These are phyloP conservation scores for Neurospora sublineolata DNA, from an alignment of 495 filamentous ascomycete species.

Conservation along the genomic window DNA sequence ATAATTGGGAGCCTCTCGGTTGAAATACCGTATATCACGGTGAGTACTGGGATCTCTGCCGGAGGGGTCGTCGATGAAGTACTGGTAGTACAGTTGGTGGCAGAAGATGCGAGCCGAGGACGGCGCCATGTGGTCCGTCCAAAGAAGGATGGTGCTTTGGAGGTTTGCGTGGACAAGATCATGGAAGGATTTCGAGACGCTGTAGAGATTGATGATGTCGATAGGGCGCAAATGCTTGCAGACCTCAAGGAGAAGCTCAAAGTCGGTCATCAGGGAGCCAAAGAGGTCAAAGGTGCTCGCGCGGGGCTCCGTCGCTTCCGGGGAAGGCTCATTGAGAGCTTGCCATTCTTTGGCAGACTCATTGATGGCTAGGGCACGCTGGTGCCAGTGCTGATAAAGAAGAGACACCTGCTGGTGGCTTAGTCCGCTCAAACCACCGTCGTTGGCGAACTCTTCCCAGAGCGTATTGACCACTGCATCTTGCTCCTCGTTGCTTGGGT, in stretches of 20 bases:
- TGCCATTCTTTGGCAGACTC: constrained; percentile 2
- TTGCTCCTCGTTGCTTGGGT: background rate
- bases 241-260: constrained; percentile 40
- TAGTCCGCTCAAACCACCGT: background rate
- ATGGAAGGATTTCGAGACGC: constrained; percentile 47
- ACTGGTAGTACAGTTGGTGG: constrained; percentile 34
- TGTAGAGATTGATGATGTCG: constrained; percentile 45
- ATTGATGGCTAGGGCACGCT: background rate
- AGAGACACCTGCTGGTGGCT: background rate
- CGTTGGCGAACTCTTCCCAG: background rate
- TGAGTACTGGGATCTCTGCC: constrained; percentile 13
- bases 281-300: constrained; percentile 37
- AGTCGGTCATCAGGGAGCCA: constrained; percentile 30
- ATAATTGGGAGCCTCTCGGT: background rate
- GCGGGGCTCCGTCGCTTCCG: background rate
- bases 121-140: constrained; percentile 25
- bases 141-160: constrained; percentile 21
- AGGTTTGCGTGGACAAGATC: constrained; percentile 35
- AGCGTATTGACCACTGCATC: background rate
- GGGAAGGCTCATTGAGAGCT: background rate
- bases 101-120: constrained; percentile 39
- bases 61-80: constrained; percentile 41
- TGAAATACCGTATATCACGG: constrained; percentile 6
- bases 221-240: constrained; percentile 35
- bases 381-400: background rate